Conservation (phyloP, 176 grass and related monocot species). For the Carex scoparia region DNA sequence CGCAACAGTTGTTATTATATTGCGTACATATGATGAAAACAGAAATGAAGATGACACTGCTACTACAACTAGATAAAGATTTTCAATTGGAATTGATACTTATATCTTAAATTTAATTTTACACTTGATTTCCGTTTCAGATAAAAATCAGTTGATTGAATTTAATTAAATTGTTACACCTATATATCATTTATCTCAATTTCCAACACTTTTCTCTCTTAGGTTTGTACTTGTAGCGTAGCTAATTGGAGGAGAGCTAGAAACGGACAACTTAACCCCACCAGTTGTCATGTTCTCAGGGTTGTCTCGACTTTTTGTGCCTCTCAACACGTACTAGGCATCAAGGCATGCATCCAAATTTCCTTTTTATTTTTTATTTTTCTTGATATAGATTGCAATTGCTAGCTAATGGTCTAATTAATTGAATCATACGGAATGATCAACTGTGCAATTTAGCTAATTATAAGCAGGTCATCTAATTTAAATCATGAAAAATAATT, state of each 20-base stretch:
- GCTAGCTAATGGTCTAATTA: background rate
- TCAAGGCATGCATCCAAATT: background rate
- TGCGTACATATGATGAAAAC: too few relatives aligned
- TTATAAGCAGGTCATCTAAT: background rate
- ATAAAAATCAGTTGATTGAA: too few relatives aligned
- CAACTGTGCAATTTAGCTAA: background rate
- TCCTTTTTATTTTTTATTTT: background rate
- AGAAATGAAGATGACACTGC: too few relatives aligned
- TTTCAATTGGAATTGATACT: too few relatives aligned
- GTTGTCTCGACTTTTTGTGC: background rate
- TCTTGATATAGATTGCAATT: background rate
- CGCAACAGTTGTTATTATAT: too few relatives aligned
- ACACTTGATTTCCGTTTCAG: too few relatives aligned
- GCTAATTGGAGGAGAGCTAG: background rate
- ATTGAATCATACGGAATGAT: background rate
- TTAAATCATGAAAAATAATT: background rate
- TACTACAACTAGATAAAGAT: too few relatives aligned
- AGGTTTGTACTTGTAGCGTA: constrained; percentile 5
- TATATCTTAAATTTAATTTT: too few relatives aligned
- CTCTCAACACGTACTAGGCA: background rate
- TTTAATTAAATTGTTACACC: too few relatives aligned
- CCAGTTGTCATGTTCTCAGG: constrained; percentile 3
- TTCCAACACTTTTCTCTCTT: background rate
- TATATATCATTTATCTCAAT: too few relatives aligned
- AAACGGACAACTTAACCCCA: constrained; percentile 11